Evolutionary conservation across 108 stramenopile species (phyloP).

Genomic region (Nitzschia inconspicua): DNA sequence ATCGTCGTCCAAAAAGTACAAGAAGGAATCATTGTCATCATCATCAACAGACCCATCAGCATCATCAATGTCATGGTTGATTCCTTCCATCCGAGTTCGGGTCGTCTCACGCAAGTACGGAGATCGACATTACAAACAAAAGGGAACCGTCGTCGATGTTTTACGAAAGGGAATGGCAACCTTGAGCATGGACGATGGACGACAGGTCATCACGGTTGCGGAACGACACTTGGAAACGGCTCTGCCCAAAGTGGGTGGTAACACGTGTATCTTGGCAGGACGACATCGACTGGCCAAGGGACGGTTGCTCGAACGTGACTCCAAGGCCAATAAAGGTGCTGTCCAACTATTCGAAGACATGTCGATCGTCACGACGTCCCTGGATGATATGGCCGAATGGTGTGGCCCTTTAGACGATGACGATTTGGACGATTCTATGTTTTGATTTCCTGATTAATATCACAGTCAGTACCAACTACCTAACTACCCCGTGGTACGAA

Average conservation of each 20-base stretch:
- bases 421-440: too few species aligned
- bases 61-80: conserved; percentile 45
- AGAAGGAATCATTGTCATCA: neutral
- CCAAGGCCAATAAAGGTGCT: conserved; percentile 47
- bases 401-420: conserved; percentile 76
- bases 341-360: conserved; percentile 82
- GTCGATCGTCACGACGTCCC: conserved; percentile 58
- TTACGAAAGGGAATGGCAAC: conserved; percentile 48
- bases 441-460: too few species aligned
- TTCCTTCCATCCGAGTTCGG: conserved; percentile 83
- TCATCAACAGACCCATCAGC: too few species aligned
- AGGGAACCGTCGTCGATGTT: conserved; percentile 82
- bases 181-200: conserved; percentile 62
- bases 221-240: conserved; percentile 87
- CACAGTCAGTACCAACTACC: too few species aligned
- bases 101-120: conserved; percentile 69
- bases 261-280: conserved; percentile 66
- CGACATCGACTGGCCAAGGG: conserved; percentile 54
- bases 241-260: conserved; percentile 76
- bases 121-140: conserved; percentile 55
- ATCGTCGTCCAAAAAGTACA: too few species aligned
- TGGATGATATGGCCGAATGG: conserved; percentile 89
- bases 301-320: conserved; percentile 64
- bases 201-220: conserved; percentile 54
- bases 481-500: too few species aligned